Evolutionary conservation across 2,329 filamentous ascomycete genomes (phyloP), one percentile per base, ranked within the genome.

Genomic region (Plectosphaerella plurivora): DNA sequence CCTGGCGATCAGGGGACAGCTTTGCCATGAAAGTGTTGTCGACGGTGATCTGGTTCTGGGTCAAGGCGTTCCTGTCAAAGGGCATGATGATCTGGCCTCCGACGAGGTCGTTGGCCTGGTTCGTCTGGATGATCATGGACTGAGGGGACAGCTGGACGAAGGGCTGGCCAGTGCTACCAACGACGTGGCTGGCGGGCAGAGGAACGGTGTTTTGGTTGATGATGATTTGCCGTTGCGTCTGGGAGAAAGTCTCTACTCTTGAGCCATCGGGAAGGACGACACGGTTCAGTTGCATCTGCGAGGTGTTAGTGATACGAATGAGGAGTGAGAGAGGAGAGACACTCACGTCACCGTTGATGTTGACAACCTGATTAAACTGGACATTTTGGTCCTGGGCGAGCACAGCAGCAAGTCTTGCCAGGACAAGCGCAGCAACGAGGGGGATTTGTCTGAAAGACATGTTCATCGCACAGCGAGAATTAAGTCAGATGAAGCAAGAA

Each of bases 221-320:
- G 33, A 60, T 57, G 47, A 60, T 33, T 33, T 60, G 58, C 9
- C 51, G 53, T 47, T 60, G 58, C 20, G 57, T 52, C 49, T 60
- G 58, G 8, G 58, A 60, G 51, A 60, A 60, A 2, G 58, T 60
- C 52, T 60, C 58, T 22, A 60, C 57, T 44, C 59, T 60, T 24
- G 58, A 58, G 49, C 57, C 55, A 36, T 60, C 58, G 9, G 58
- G 58, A 35, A 60, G 57, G 4, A 52, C 35, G 14, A 60, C 42
- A 37, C 50, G 53, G 51, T 60, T 60, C 22, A 57, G 28, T 55
- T 54, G 52, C 58, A 60, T 60, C 58, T 57, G 20, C 36, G 22
- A 4, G n/a, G 12, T 25, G 36, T 49, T 8, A 49, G 47, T 49
- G 15, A 47, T 25, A 7, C 9, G 25, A n/a, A 25, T 46, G 10